Evolutionary conservation across 352 stramenopile genomes (phyloP).

Genomic region (Globisporangium abappressorium): DNA sequence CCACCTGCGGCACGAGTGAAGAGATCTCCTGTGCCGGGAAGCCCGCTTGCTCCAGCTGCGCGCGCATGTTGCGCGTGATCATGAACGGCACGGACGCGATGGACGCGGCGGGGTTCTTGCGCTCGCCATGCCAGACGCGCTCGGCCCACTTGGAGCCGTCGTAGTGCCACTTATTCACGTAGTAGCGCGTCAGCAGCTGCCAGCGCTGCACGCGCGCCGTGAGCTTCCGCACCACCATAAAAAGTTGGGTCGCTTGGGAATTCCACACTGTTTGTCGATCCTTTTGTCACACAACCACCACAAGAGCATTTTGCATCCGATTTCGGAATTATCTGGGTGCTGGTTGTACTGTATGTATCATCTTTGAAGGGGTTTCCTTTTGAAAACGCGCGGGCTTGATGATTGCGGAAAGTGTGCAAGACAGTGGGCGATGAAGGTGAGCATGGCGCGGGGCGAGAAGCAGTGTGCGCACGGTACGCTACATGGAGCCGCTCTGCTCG

Average conservation of each 20-base stretch:
- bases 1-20: constrained; percentile 46
- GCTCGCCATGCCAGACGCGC: constrained; percentile 65
- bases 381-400: not conserved
- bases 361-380: not conserved
- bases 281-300: not conserved
- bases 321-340: constrained; percentile 1
- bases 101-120: constrained; percentile 32
- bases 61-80: constrained; percentile 74
- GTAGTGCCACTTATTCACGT: constrained; percentile 85
- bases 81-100: constrained; percentile 81
- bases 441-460: not conserved
- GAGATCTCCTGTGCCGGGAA: constrained; percentile 66
- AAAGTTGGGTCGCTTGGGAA: not conserved
- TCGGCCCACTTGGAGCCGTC: constrained; percentile 73
- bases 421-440: not conserved
- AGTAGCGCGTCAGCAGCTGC: constrained; percentile 70
- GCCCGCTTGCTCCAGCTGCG: constrained; percentile 49
- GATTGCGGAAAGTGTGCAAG: not conserved
- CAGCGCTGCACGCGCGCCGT: constrained; percentile 48
- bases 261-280: not conserved
- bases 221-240: constrained; percentile 38
- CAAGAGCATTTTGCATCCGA: not conserved
- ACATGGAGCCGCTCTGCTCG: not conserved
- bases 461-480: not conserved
- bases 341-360: not conserved